Evolutionary conservation across 768 basidiomycete genomes (phyloP).

Genomic region (Termitomyces sp.): DNA sequence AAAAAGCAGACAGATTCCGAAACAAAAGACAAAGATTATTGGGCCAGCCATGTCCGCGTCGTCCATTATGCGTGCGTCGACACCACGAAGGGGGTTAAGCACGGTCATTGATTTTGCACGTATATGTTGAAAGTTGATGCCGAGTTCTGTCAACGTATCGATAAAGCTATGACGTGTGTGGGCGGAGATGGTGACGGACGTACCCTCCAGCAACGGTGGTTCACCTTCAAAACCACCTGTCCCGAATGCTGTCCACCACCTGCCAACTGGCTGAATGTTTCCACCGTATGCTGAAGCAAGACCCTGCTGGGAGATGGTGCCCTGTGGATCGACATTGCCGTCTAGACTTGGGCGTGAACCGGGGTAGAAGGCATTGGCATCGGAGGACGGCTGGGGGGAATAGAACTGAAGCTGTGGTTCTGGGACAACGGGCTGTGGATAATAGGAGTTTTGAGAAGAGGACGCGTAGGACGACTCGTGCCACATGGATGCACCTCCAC

Average conservation of each 20-base stretch:
- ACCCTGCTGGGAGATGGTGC: slow-evolving; percentile 43
- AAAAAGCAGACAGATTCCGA: slow-evolving; percentile 87
- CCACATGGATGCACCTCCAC: slow-evolving; percentile 53
- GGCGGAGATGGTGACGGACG: slow-evolving; percentile 15
- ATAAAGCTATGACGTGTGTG: not conserved
- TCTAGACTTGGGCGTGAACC: slow-evolving; percentile 77
- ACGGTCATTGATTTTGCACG: slow-evolving; percentile 92
- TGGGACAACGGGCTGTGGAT: slow-evolving; percentile 47
- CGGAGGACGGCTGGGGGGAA: slow-evolving; percentile 43
- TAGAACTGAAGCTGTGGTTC: slow-evolving; percentile 76
- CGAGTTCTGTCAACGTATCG: slow-evolving; percentile 67
- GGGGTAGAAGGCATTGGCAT: slow-evolving; percentile 60
- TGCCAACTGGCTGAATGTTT: slow-evolving; percentile 67
- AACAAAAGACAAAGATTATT: slow-evolving; percentile 91
- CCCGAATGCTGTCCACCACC: slow-evolving; percentile 96
- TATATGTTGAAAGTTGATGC: slow-evolving; percentile 97
- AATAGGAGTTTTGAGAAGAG: slow-evolving; percentile 59
- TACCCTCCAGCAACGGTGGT: slow-evolving; percentile 92
- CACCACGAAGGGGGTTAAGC: slow-evolving; percentile 81
- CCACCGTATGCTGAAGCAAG: slow-evolving; percentile 58
- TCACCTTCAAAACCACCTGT: slow-evolving; percentile 96
- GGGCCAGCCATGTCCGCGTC: slow-evolving; percentile 98
- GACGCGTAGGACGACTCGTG: slow-evolving; percentile 64
- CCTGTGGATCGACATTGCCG: slow-evolving; percentile 57
- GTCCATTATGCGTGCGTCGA: slow-evolving; percentile 96